Conservation (phyloP, 2,329 filamentous ascomycete genomes). For the Tolypocladium guangdongense region DNA sequence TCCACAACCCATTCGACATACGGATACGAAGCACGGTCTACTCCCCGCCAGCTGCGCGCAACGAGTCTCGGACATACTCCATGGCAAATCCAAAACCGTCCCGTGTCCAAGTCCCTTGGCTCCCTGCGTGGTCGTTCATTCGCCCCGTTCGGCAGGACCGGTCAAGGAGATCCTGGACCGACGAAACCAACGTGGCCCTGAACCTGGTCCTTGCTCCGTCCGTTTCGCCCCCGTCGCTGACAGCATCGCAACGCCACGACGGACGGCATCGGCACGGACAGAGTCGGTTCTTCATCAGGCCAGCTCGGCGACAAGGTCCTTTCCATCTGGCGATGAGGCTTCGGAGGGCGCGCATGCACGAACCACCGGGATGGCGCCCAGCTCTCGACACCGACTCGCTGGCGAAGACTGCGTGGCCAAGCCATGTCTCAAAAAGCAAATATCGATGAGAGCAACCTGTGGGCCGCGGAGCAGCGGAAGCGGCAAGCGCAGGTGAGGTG, state of each 20-base stretch:
- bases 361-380: not conserved
- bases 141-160: slow-evolving; percentile 1
- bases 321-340: not conserved
- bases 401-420: not conserved
- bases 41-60: not conserved
- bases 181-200: not conserved
- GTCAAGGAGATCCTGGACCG: slow-evolving; percentile 2
- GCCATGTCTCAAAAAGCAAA: slow-evolving; percentile 7
- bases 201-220: not conserved
- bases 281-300: not conserved
- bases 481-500: not conserved
- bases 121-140: slow-evolving; percentile 2
- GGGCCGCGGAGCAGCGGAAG: slow-evolving; percentile 2
- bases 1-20: not conserved
- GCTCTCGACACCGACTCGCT: slow-evolving; percentile 1
- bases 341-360: slow-evolving; percentile 1
- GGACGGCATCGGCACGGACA: not conserved
- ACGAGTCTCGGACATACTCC: not conserved
- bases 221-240: not conserved
- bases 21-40: not conserved
- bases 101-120: slow-evolving; percentile 7
- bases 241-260: not conserved
- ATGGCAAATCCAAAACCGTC: not conserved
- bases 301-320: not conserved
- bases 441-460: not conserved